These are phyloP conservation scores for Pyrenopolyporus hunteri DNA, from an alignment of 495 filamentous ascomycete genomes.

Conservation along the genomic window DNA sequence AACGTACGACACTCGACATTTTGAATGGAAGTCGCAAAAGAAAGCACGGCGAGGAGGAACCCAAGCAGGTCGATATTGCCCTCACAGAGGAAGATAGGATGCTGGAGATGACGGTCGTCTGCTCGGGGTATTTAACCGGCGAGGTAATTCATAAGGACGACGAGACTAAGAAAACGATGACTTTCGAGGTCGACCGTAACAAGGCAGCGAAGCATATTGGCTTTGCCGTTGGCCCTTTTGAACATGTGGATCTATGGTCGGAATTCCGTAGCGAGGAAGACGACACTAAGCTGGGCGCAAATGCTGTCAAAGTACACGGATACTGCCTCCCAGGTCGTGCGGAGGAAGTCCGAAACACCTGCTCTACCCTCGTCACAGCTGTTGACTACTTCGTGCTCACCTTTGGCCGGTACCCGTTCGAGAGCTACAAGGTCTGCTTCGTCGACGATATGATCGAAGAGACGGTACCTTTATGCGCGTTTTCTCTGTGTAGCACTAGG, in stretches of 20 bases:
- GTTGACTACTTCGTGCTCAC: constrained; percentile 85
- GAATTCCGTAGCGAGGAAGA: constrained; percentile 88
- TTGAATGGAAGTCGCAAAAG: constrained; percentile 42
- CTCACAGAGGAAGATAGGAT: constrained; percentile 79
- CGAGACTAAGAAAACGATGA: constrained; percentile 78
- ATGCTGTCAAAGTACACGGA: constrained; percentile 81
- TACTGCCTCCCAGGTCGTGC: constrained; percentile 86
- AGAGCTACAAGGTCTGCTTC: constrained; percentile 88
- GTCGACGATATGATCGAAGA: constrained; percentile 84
- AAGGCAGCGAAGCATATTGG: constrained; percentile 86
- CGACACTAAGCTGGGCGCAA: constrained; percentile 84
- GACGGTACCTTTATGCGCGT: constrained; percentile 73
- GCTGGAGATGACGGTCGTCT: constrained; percentile 85
- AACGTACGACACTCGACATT: not conserved
- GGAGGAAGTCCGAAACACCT: constrained; percentile 82
- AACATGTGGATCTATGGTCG: constrained; percentile 81
- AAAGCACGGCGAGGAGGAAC: constrained; percentile 42
- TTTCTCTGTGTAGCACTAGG: constrained; percentile 86
- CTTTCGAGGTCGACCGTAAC: constrained; percentile 72
- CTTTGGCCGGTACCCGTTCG: constrained; percentile 85
- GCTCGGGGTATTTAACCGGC: constrained; percentile 84
- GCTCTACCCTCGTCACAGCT: constrained; percentile 61
- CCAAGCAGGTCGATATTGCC: constrained; percentile 42
- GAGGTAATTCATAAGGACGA: constrained; percentile 78
- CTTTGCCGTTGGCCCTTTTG: constrained; percentile 92